Base-by-base conservation (phyloP, 1,284 basidiomycete species). In the Fomitiporia mediterranea region DNA sequence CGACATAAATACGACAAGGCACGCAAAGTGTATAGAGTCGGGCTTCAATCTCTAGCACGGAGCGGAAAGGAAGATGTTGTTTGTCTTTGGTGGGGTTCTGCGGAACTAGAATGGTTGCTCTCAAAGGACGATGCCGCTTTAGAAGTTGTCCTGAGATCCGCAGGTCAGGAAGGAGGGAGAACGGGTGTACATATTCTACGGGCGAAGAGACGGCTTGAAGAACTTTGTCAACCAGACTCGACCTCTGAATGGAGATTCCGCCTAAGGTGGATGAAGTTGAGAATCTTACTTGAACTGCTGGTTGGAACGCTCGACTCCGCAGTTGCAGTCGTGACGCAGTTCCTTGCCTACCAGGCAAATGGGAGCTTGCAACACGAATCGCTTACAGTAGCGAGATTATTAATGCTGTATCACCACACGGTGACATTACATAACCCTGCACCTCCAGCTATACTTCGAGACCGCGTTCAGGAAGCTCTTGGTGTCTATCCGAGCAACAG, bases 11-110 rank as follows among this genome's bases (percentile, higher is more conserved):
- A 77, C 4, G 78, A 82, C 42, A 87, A 91, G 6, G 91, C 92
- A 4, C 78, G 94, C 13, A 92, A 92, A 63, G 81, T 97, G 2
- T 97, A 94, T 69, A 77, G 84, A 61, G 87, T 86, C 1, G 74
- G 84, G 6, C 76, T 85, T 30, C 72, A 73, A 3, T 71, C 78
- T 0, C 69, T 74, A 2, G 68, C 72, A 9, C 56, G 69, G 23
- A 64, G 67, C 2, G 68, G 64, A 6, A 66, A 70, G 23, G 61
- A 66, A 6, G 75, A 71, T 42, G 67, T 72, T n/a, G 72, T 75
- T 17, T 71, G 72, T 59, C 66, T 97, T 39, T 94, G 90, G 88
- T 90, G 86, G 73, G 83, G 88, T 49, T 97, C 92, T 91, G 89
- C 88, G 0, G 88, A 94, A 66, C 81, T 94, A 80, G 93, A 96